phyloP scores from a whole-genome alignment of 2,329 filamentous ascomycete genomes.

The Sclerotinia glacialis region DNA sequence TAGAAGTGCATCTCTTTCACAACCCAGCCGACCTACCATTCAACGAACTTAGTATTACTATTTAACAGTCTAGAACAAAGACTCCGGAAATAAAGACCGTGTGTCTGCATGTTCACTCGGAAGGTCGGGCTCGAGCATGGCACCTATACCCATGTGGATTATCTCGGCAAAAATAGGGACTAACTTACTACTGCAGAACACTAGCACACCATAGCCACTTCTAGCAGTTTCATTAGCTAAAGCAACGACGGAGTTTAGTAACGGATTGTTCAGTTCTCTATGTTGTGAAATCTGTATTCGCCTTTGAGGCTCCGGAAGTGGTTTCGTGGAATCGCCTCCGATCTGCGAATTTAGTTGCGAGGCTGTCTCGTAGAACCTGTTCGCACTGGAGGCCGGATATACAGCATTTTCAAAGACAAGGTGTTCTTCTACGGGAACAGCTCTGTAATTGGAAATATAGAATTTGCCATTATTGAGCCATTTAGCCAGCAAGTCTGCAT shows the following conservation, averaged over 20 bases:
- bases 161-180: background rate
- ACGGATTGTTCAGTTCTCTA: conserved; percentile 61
- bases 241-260: conserved; percentile 68
- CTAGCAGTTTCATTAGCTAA: conserved; percentile 66
- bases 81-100: too few species aligned
- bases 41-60: background rate
- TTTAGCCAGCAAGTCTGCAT: conserved; percentile 63
- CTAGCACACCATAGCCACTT: conserved; percentile 67
- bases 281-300: conserved; percentile 55
- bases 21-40: conserved; percentile 50
- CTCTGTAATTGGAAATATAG: conserved; percentile 70
- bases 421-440: conserved; percentile 73
- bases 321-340: conserved; percentile 38
- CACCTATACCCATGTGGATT: background rate
- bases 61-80: background rate
- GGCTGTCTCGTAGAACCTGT: conserved; percentile 56
- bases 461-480: conserved; percentile 67
- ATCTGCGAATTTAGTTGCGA: conserved; percentile 40
- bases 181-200: conserved; percentile 65
- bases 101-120: background rate
- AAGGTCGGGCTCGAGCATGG: background rate
- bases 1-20: conserved; percentile 65
- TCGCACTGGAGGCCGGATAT: conserved; percentile 60
- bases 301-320: conserved; percentile 44
- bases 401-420: conserved; percentile 68